Evolutionary conservation across 768 basidiomycete genomes (phyloP), one percentile per base, ranked within the genome.

Genomic region (Ramaria rubella): DNA sequence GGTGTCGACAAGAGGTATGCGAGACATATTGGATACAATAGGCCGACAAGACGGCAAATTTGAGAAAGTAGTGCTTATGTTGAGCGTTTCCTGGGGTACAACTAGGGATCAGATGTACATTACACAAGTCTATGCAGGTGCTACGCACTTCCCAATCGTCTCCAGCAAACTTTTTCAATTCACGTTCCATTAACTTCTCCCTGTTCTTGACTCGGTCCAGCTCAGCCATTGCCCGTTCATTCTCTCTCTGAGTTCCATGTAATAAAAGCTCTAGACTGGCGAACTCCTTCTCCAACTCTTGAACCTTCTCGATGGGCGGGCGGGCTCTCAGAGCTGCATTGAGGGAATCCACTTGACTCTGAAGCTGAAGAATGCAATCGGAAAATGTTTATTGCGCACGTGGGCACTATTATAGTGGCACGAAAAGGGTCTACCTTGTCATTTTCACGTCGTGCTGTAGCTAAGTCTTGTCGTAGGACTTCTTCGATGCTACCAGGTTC

Each of bases 101-200:
- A 17, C 14, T 42, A 17, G 8, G n/a, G 40, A 21, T 42, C 40
- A 42, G 40, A 42, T n/a, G 14, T 7, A 19, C 40, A 17, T 8
- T 42, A 19, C 6, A 56, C 45, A 15, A 53, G 21, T 24, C 21
- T 17, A 36, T 49, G 9, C 14, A 19, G n/a, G n/a, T n/a, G n/a
- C n/a, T n/a, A 63, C 77, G 34, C 57, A 85, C 87, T 81, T 90
- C 86, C 90, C 90, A 92, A 64, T 90, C 86, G 52, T 87, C 83
- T 0, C 90, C 90, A 1, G 81, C 85, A 21, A 90, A 69, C 59
- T 79, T 83, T 5, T 81, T 73, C 14, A 93, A 68, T 48, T 87
- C 86, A 30, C 80, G 77, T 65, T 93, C 90, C 33, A 91, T 77
- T 69, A 81, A 75, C 67, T 88, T 87, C 69, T 90, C 87, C 49